A percentile compares a stretch with the other conserved stretches of the same genome.
Conservation (phyloP, 108 stramenopile species). For the Cyclotella choctawhatcheeana region DNA sequence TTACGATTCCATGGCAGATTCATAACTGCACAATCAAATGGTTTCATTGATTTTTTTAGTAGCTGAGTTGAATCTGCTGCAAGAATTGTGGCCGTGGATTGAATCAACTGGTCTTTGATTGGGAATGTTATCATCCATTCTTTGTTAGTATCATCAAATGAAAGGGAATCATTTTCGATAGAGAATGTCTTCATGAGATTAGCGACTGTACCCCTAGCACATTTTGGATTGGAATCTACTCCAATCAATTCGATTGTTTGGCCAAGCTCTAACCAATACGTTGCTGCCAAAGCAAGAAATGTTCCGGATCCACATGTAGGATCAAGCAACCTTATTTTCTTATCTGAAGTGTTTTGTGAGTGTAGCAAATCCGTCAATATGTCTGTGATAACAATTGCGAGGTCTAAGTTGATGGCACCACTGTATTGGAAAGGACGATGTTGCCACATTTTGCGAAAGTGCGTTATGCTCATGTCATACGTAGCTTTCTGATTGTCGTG, state of each 20-base stretch:
- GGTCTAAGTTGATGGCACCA: constrained; percentile 63
- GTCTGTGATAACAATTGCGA: constrained; percentile 59
- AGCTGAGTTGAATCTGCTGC: constrained; percentile 10
- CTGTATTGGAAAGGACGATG: constrained; percentile 76
- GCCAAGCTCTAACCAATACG: constrained; percentile 24
- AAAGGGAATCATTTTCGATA: not conserved
- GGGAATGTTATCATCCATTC: not conserved
- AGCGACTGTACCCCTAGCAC: constrained; percentile 48
- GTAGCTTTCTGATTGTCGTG: not conserved
- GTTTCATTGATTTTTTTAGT: not conserved
- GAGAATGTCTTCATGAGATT: constrained; percentile 58
- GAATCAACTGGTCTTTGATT: not conserved
- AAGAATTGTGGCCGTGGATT: constrained; percentile 14
- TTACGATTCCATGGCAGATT: constrained; percentile 75
- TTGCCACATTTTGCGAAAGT: constrained; percentile 48
- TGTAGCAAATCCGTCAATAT: constrained; percentile 40
- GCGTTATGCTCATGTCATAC: not conserved
- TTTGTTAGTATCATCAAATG: not conserved
- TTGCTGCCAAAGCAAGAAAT: constrained; percentile 60
- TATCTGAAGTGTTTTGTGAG: not conserved
- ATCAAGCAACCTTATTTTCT: constrained; percentile 50
- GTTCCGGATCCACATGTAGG: constrained; percentile 75
- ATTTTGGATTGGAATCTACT: constrained; percentile 62
- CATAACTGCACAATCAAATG: constrained; percentile 62
- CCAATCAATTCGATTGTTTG: constrained; percentile 53